Base-by-base conservation (phyloP, 306 rosid genomes). In the Acacia crassicarpa region DNA sequence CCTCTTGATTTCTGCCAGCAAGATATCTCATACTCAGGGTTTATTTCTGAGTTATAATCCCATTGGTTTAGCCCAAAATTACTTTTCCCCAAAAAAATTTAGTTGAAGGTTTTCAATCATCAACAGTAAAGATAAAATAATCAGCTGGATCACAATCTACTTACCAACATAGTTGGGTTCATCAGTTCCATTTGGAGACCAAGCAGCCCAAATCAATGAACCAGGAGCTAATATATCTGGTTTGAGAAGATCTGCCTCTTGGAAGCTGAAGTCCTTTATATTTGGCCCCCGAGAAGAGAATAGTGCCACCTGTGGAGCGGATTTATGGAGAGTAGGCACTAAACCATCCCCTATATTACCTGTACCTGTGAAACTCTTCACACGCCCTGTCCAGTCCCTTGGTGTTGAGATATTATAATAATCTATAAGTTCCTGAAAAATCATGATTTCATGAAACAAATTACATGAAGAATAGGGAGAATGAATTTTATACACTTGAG, bases 161-260 rank as follows among this genome's bases (percentile, higher is more conserved):
- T 84, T 80, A 93, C 99, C 99, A 43, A 77, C 88, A 71, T 92
- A 96, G 85, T 96, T 91, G 25, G 99, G 89, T 58, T 96, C 99
- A 70, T 96, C 99, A 1, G 99, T 96, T 80, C 99, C 99, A 86
- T 96, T 96, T 72, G 94, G 98, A 84, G 97, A 91, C 99, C 99
- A 96, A 75, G 99, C 99, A 85, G 92, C 97, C 99, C 99, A 96
- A 80, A 96, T 96, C 79, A 96, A 85, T 75, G 97, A 91, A 87
- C 99, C 99, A 48, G 99, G 99, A 79, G 99, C 99, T 72, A 96
- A 88, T 82, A 96, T 90, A 83, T 96, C 99, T 44, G 99, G 99
- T 85, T 96, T 96, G 82, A 96, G 98, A 89, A 96, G 98, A 86
- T 96, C 99, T 11, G 97, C 98, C 86, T 96, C 99, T 83, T 89